These are phyloP conservation scores for Phytophthora pini DNA, from an alignment of 352 stramenopile genomes.

Conservation along the genomic window DNA sequence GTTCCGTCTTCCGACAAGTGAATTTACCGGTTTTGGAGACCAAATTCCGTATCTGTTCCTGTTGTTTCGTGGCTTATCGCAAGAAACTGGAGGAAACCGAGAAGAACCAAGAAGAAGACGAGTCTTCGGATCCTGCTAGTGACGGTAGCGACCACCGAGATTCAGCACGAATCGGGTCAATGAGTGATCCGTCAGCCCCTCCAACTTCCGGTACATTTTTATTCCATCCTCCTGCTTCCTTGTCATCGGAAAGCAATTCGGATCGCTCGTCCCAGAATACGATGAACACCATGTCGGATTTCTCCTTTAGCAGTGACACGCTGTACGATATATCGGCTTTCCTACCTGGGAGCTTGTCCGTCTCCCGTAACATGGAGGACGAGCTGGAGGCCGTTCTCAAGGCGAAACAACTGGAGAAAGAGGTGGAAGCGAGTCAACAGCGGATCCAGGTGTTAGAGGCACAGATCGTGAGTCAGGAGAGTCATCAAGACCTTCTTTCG, in stretches of 20 bases:
- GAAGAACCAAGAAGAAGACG: slow-evolving; percentile 20
- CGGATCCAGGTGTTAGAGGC: slow-evolving; percentile 67
- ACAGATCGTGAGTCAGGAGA: slow-evolving; percentile 63
- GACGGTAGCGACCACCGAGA: slow-evolving; percentile 12
- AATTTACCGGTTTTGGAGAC: slow-evolving; percentile 64
- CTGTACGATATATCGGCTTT: slow-evolving; percentile 19
- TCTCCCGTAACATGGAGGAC: slow-evolving; percentile 56
- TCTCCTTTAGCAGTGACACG: slow-evolving; percentile 45
- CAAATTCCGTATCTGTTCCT: slow-evolving; percentile 77
- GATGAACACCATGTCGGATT: slow-evolving; percentile 42
- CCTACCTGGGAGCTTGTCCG: slow-evolving; percentile 22
- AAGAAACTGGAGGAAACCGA: slow-evolving; percentile 41
- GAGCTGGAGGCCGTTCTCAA: slow-evolving; percentile 66
- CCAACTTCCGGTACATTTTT: not conserved
- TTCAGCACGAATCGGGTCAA: slow-evolving; percentile 1
- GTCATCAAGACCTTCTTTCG: slow-evolving; percentile 62
- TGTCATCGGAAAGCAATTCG: slow-evolving; percentile 37
- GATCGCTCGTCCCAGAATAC: slow-evolving; percentile 41
- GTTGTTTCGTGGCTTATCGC: slow-evolving; percentile 72
- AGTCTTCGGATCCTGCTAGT: slow-evolving; percentile 11
- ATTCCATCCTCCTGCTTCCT: slow-evolving; percentile 13
- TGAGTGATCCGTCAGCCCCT: not conserved
- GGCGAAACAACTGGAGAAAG: slow-evolving; percentile 68
- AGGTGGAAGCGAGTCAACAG: slow-evolving; percentile 66
- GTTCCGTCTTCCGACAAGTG: slow-evolving; percentile 74